A percentile compares a stretch with the other conserved stretches of the same genome.
phyloP scores from a whole-genome alignment of 441 rosid genomes.

The Rhodomyrtus psidioides region DNA sequence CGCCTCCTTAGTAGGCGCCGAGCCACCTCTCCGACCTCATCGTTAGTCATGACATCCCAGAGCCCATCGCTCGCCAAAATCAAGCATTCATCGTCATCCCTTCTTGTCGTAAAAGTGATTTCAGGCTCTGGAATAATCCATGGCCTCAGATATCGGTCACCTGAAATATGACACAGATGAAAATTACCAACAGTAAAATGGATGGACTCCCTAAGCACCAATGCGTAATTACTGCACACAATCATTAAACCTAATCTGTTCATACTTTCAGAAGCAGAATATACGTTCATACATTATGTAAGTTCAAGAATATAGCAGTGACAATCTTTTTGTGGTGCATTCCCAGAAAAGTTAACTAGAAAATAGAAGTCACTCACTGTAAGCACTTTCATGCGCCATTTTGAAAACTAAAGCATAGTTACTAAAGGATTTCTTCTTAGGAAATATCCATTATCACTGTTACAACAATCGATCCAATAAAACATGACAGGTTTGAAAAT shows the following conservation, averaged over 20 bases:
- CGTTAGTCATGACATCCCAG: constrained; percentile 67
- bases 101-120: constrained; percentile 34
- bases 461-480: background rate
- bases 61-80: constrained; percentile 61
- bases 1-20: constrained; percentile 34
- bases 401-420: background rate
- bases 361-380: background rate
- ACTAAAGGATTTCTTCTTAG: background rate
- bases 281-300: too few species aligned
- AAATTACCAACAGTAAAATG: constrained; percentile 6
- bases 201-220: background rate
- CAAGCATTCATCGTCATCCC: constrained; percentile 52
- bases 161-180: constrained; percentile 16
- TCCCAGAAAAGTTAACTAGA: background rate
- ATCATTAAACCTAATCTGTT: background rate
- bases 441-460: background rate
- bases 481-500: background rate
- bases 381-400: background rate
- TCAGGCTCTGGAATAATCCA: constrained; percentile 66
- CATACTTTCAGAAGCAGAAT: background rate
- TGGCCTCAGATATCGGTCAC: constrained; percentile 57
- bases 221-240: background rate
- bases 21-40: constrained; percentile 53
- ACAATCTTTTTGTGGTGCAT: background rate
- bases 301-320: background rate